Evolutionary conservation across 345 rosid species (phyloP), one percentile per base, ranked within the genome.

Genomic region (Rubroshorea leprosula): DNA sequence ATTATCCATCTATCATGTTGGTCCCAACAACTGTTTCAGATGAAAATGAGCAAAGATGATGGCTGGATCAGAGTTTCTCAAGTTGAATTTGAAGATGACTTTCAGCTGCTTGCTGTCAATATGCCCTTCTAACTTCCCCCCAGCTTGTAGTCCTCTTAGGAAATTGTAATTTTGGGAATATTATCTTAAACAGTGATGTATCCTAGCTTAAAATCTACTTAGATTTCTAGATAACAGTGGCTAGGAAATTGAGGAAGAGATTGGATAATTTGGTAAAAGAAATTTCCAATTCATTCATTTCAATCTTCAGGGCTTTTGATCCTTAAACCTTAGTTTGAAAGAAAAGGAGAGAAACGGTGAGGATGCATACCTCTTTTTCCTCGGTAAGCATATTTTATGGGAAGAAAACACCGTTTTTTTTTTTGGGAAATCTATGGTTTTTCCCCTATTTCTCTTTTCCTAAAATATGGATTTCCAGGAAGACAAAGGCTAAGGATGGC

Each of bases 341-440:
- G n/a, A n/a, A n/a, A n/a, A n/a, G n/a, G n/a, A n/a, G n/a, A n/a
- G n/a, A n/a, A n/a, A n/a, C n/a, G n/a, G n/a, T n/a, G n/a, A n/a
- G 6, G 0, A 11, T 22, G n/a, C 12, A 18, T 14, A 26, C 7
- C 22, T 72, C 65, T 18, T 63, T 64, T 72, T 68, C 64, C n/a
- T n/a, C n/a, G n/a, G n/a, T n/a, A n/a, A n/a, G n/a, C n/a, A n/a
- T n/a, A n/a, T n/a, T n/a, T n/a, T n/a, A n/a, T n/a, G n/a, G n/a
- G n/a, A n/a, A n/a, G n/a, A n/a, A n/a, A n/a, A n/a, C n/a, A n/a
- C n/a, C n/a, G n/a, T n/a, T n/a, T n/a, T n/a, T n/a, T n/a, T n/a
- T n/a, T n/a, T n/a, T n/a, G n/a, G n/a, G n/a, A n/a, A n/a, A n/a
- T n/a, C n/a, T n/a, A n/a, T n/a, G n/a, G n/a, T n/a, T n/a, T n/a